Percentiles rank a stretch among this genome's conserved stretches.
Evolutionary conservation across 2,329 filamentous ascomycete species (phyloP).

Genomic region (Cytospora piceicola): DNA sequence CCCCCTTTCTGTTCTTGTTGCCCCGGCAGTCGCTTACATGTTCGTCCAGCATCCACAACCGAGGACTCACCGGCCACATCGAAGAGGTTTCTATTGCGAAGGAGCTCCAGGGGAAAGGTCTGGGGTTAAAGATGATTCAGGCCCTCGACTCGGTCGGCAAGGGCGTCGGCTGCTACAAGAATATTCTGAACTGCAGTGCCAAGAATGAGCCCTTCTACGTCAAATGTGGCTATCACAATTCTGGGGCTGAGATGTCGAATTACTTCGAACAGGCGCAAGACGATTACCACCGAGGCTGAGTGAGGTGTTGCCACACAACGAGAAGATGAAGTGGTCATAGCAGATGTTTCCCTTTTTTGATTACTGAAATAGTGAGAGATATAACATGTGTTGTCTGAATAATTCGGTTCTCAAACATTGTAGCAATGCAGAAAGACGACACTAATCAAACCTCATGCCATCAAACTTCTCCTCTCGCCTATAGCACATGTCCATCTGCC

Average conservation of each 20-base stretch:
- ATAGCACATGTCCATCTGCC: no score
- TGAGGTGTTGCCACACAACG: no score
- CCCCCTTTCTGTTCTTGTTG: not conserved
- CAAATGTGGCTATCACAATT: constrained; percentile 33
- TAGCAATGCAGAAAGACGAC: constrained; percentile 5
- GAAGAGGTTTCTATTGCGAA: constrained; percentile 83
- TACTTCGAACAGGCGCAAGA: constrained; percentile 29
- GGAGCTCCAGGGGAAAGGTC: constrained; percentile 79
- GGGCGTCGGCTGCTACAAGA: constrained; percentile 79
- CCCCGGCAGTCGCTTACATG: not conserved
- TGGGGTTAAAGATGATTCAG: constrained; percentile 76
- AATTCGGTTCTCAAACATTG: not conserved
- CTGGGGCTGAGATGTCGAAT: constrained; percentile 30
- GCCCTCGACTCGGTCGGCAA: constrained; percentile 74
- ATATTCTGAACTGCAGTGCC: constrained; percentile 78
- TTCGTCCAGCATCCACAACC: constrained; percentile 61
- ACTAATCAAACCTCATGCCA: no score
- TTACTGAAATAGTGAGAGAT: not conserved
- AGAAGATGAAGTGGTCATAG: not conserved
- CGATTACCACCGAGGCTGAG: constrained; percentile 26
- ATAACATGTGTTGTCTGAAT: not conserved
- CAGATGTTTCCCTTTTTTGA: not conserved
- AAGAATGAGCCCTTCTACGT: constrained; percentile 78
- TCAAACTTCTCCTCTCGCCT: no score
- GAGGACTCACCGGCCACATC: constrained; percentile 75